Evolutionary conservation across 1,139 yeast species (phyloP), one percentile per base, ranked within the genome.

Genomic region (Blastobotrys raffinosifermentans): DNA sequence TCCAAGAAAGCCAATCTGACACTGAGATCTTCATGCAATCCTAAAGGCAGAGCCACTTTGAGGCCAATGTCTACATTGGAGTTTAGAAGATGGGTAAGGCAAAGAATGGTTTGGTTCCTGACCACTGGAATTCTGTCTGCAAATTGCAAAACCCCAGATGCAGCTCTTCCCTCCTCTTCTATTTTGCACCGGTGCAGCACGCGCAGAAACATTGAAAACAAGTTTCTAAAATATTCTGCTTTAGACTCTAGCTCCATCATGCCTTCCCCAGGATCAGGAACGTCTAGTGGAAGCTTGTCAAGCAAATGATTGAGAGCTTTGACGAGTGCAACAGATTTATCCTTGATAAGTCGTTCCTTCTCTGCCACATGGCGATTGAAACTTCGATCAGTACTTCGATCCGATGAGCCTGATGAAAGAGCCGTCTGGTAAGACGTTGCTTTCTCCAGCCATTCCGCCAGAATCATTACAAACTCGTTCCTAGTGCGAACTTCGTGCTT

Each of bases 61-160:
- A 85, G 67, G 7, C 95, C 94, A 34, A 83, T 77, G 45, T 81
- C 87, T 2, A 81, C 77, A 53, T 86, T 87, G 8, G 83, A 72
- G 49, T 74, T 79, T 35, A 86, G 65, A 29, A 86, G 58, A 48
- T 81, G 81, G 2, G 89, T 77, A 33, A 85, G 67, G 26, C 85
- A 75, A 26, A 68, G 66, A 38, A 84, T 74, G n/a, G 82, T 77
- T 54, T 80, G 76, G 18, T 80, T 84, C 19, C 77, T 13, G 27
- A 37, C 35, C 19, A 34, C 34, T 4, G 51, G 48, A 4, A 43
- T 30, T 27, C 42, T 40, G 23, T 44, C 45, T 14, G 38, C 36
- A 29, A 41, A 27, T 10, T 27, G 31, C 21, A 37, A 26, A 11
- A 31, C 23, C 2, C 42, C 45, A 8, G 36, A 31, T 2, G 37